Base-by-base conservation (phyloP, 805 yeast species). In the Scheffersomyces amazonensis region DNA sequence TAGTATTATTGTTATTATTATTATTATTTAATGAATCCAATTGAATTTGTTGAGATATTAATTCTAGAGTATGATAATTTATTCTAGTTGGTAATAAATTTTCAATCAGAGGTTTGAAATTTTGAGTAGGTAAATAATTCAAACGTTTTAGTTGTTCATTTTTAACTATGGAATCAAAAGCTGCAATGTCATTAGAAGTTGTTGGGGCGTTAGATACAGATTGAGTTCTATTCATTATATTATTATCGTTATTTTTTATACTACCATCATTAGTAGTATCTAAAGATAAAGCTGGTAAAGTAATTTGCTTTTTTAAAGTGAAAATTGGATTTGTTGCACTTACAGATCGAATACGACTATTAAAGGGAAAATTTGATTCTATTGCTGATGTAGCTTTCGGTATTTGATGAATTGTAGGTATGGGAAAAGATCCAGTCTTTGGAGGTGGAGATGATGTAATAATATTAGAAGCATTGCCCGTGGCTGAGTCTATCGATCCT, bases 71-170 rank as follows among this genome's bases (percentile, higher is more conserved):
- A 13, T 52, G 30, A 36, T 49, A 54, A 4, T 42, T 33, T 31
- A 62, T 54, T 10, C 44, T 35, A 2, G 45, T 39, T 3, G 62
- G 52, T 7, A 64, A 49, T 27, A 27, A 27, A 7, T 44, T 50
- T 15, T 44, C 35, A 18, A 64, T 59, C 40, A 52, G 37, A 13
- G 38, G 46, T 21, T 50, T 37, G 40, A 52, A 50, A 40, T 50
- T 49, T 31, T 43, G 48, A 3, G 50, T 35, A 17, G 58, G 58
- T 21, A 49, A 42, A 19, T 43, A 46, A 35, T 44, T 49, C 16
- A 50, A 39, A 15, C 61, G 46, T 42, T 50, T 60, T 16, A 47
- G 33, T 35, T 57, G 63, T 35, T 54, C 58, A 9, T 35, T 36
- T 35, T 43, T 44, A 3, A 41, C 16, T 31, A 24, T 37, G 21